Conservation (phyloP, 1,284 basidiomycete genomes). For the Ustilago sp. region DNA sequence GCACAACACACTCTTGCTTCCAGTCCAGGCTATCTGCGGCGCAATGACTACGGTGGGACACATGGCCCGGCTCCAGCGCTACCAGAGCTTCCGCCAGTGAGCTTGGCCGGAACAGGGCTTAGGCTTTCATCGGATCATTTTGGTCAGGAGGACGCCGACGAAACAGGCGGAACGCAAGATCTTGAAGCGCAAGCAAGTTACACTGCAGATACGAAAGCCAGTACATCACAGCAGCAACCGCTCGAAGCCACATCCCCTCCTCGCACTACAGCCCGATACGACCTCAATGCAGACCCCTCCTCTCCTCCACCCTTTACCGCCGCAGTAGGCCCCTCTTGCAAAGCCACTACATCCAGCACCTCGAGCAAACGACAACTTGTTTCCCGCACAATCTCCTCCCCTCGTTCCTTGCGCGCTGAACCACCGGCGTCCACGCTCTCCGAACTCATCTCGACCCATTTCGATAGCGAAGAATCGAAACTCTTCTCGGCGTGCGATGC, state of each 20-base stretch:
- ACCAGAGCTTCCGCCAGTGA: constrained; percentile 29
- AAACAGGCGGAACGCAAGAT: constrained; percentile 3
- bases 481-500: constrained; percentile 60
- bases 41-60: constrained; percentile 40
- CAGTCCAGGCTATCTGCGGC: constrained; percentile 26
- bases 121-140: constrained; percentile 20
- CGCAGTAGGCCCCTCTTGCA: not conserved
- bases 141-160: not conserved
- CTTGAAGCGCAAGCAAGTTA: constrained; percentile 20
- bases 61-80: constrained; percentile 11
- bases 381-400: constrained; percentile 12
- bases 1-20: constrained; percentile 17
- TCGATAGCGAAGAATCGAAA: constrained; percentile 81
- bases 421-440: constrained; percentile 27
- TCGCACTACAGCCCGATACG: constrained; percentile 12
- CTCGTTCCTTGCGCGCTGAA: constrained; percentile 2
- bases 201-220: not conserved
- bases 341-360: constrained; percentile 16
- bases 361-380: constrained; percentile 23
- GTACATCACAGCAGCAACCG: not conserved
- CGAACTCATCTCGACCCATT: constrained; percentile 71
- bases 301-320: not conserved
- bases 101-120: constrained; percentile 47
- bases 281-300: constrained; percentile 5
- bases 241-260: not conserved